A percentile compares a stretch with the other conserved stretches of the same genome.
Conservation (phyloP, 352 stramenopile species). For the Pythium periplocum region DNA sequence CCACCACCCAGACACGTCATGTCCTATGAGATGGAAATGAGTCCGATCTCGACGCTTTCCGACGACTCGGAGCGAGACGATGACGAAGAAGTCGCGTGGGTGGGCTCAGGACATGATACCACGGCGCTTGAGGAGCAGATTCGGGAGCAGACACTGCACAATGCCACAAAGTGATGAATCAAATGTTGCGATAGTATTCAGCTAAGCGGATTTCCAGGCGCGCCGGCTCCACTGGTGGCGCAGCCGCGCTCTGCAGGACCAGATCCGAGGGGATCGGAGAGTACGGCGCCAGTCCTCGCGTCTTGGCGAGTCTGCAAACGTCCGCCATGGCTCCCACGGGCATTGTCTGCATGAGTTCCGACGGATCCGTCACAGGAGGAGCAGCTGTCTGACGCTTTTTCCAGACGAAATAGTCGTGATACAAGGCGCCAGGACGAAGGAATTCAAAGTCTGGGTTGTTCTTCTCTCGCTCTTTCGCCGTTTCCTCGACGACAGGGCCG, state of each 20-base stretch:
- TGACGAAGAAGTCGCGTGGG: no score
- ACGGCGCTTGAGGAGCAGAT: no score
- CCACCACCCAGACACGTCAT: no score
- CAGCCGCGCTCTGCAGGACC: constrained; percentile 17
- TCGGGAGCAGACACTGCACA: no score
- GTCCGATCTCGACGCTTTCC: no score
- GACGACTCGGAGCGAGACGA: no score
- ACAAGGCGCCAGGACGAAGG: constrained; percentile 29
- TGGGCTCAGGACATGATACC: no score
- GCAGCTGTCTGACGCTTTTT: constrained; percentile 6
- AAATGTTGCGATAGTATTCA: constrained; percentile 41
- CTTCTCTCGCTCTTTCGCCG: constrained; percentile 31
- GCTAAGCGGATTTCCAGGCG: constrained; percentile 46
- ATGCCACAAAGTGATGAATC: no score
- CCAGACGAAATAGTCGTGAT: constrained; percentile 48
- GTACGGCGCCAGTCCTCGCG: constrained; percentile 33
- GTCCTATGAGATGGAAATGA: no score
- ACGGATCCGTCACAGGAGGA: background rate
- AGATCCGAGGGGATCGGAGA: constrained; percentile 32
- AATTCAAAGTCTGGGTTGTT: constrained; percentile 59
- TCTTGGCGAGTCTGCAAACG: constrained; percentile 34
- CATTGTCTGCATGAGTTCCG: constrained; percentile 15
- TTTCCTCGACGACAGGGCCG: constrained; percentile 46
- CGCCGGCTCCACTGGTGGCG: constrained; percentile 36
- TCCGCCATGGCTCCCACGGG: constrained; percentile 50